Conservation (phyloP, 2,329 filamentous ascomycete species). For the Ophiostoma quercus region DNA sequence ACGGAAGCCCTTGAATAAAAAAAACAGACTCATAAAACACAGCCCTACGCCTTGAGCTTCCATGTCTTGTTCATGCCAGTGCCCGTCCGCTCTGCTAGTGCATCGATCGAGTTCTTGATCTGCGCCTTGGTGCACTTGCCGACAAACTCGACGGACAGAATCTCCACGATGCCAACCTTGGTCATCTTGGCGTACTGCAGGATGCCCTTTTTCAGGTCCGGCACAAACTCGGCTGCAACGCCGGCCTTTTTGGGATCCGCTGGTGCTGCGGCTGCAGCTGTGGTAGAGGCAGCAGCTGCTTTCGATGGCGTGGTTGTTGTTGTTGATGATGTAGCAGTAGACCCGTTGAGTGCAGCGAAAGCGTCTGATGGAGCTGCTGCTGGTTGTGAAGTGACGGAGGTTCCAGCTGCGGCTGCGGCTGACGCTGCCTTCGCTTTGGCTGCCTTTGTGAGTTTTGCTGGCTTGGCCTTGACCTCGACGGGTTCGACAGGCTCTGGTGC, state of each 20-base stretch:
- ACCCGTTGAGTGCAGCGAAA: constrained; percentile 24
- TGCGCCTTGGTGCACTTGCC: constrained; percentile 63
- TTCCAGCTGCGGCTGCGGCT: background rate
- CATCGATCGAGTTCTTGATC: constrained; percentile 65
- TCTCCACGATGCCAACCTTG: constrained; percentile 69
- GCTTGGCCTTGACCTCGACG: background rate
- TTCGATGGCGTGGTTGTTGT: background rate
- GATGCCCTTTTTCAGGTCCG: constrained; percentile 64
- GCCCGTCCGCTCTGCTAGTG: constrained; percentile 58
- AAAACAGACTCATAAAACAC: background rate
- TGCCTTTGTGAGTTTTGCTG: background rate
- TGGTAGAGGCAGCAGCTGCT: background rate
- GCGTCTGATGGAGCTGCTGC: constrained; percentile 28
- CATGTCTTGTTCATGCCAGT: constrained; percentile 54
- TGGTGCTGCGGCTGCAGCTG: background rate
- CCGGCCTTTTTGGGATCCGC: constrained; percentile 33
- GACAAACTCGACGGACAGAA: constrained; percentile 64
- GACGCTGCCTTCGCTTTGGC: background rate
- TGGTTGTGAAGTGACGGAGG: constrained; percentile 19
- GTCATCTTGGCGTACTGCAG: constrained; percentile 54
- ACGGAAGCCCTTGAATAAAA: background rate
- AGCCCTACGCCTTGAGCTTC: constrained; percentile 40
- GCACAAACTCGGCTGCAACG: constrained; percentile 56
- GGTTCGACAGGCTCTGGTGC: constrained; percentile 28
- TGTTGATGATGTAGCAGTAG: constrained; percentile 10